phyloP scores from a whole-genome alignment of 345 rosid genomes.

The Sisymbrium irio region DNA sequence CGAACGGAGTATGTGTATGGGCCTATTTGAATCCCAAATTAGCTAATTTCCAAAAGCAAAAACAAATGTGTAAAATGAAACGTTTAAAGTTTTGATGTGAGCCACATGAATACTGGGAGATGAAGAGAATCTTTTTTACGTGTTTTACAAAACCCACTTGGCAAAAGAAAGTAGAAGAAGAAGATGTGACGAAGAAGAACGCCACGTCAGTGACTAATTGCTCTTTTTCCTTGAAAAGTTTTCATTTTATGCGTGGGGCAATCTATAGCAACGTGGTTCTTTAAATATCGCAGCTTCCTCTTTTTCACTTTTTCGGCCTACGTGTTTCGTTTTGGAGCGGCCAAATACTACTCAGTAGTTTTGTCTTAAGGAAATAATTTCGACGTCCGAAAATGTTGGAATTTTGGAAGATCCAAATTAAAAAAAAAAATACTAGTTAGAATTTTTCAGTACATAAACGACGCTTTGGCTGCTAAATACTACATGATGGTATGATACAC shows the following conservation, averaged over 20 bases:
- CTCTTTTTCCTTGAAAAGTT: constrained; percentile 8
- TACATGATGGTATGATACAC: too few relatives aligned
- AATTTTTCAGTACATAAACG: neutral
- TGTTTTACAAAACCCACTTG: constrained; percentile 20
- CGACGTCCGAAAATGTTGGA: constrained; percentile 7
- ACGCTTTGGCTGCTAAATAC: too few relatives aligned
- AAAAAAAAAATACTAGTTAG: too few relatives aligned
- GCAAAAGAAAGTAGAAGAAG: constrained; percentile 5
- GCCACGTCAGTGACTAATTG: constrained; percentile 12
- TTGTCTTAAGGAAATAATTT: neutral
- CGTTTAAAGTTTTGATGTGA: constrained; percentile 5
- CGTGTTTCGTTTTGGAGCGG: constrained; percentile 28
- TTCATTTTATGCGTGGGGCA: constrained; percentile 15
- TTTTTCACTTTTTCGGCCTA: constrained; percentile 17
- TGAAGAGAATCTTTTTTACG: constrained; percentile 17
- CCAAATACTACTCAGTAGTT: neutral
- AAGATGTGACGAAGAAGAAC: constrained; percentile 15
- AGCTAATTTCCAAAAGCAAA: constrained; percentile 20
- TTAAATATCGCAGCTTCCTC: constrained; percentile 21
- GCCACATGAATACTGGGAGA: constrained; percentile 19
- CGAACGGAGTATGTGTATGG: neutral
- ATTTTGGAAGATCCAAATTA: neutral
- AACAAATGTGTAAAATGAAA: constrained; percentile 8
- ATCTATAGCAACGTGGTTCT: constrained; percentile 25
- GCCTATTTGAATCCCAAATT: constrained; percentile 10